A percentile compares a stretch with the other conserved stretches of the same genome.
Evolutionary conservation across 805 yeast species (phyloP).

Genomic region (Cyberlindnera bimundalis): DNA sequence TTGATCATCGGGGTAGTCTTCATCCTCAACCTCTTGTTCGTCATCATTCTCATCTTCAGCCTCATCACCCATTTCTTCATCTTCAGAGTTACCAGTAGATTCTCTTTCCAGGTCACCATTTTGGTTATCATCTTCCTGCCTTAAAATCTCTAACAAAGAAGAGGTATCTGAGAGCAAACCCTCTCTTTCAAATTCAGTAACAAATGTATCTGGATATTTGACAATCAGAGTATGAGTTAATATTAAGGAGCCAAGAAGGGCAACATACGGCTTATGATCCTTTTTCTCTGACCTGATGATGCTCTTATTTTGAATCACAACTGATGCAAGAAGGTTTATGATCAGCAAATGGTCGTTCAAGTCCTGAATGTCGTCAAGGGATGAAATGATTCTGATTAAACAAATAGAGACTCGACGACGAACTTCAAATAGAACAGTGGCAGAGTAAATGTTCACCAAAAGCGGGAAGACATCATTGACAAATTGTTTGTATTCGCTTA

Average conservation of each 20-base stretch:
- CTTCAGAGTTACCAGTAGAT: no score
- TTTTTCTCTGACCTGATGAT: conserved; percentile 24
- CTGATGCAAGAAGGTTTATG: conserved; percentile 53
- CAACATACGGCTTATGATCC: conserved; percentile 30
- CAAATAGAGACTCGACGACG: conserved; percentile 55
- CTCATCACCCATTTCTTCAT: conserved; percentile 4
- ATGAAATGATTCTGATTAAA: conserved; percentile 47
- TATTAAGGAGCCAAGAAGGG: conserved; percentile 50
- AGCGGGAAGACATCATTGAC: conserved; percentile 47
- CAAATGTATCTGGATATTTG: conserved; percentile 41
- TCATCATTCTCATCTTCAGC: conserved; percentile 9
- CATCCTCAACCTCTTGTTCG: conserved; percentile 7
- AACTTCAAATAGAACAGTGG: conserved; percentile 65
- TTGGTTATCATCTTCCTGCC: conserved; percentile 19
- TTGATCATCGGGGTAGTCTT: no score
- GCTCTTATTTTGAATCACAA: conserved; percentile 51
- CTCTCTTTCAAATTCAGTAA: conserved; percentile 58
- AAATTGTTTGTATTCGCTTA: conserved; percentile 33
- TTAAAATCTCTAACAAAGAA: conserved; percentile 29
- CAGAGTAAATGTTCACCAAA: conserved; percentile 61
- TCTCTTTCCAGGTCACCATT: conserved; percentile 8
- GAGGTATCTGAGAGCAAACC: conserved; percentile 60
- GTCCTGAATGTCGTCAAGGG: conserved; percentile 33
- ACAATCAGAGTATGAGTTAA: conserved; percentile 43
- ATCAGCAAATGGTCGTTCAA: conserved; percentile 36